These are phyloP conservation scores for Tulasnella sp. DNA, from an alignment of 768 basidiomycete genomes.

Conservation along the genomic window DNA sequence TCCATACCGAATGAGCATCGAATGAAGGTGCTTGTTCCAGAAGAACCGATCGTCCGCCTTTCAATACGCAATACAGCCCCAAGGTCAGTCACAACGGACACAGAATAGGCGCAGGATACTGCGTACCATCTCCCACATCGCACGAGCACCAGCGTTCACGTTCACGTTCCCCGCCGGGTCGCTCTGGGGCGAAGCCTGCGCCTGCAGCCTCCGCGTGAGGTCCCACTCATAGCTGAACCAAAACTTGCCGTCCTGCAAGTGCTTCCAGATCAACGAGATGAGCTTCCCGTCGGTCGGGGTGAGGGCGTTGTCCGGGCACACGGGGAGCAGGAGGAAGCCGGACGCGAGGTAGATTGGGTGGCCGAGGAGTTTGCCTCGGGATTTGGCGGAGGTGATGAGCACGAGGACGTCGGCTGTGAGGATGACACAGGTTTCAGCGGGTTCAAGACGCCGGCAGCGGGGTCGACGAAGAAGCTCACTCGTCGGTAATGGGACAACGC, in stretches of 20 bases:
- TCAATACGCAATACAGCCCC: neutral
- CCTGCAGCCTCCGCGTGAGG: slow-evolving; percentile 75
- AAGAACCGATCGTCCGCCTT: slow-evolving; percentile 95
- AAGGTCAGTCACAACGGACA: neutral
- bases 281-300: slow-evolving; percentile 78
- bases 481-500: slow-evolving; percentile 31
- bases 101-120: slow-evolving; percentile 21
- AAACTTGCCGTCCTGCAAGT: slow-evolving; percentile 65
- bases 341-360: slow-evolving; percentile 83
- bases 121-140: slow-evolving; percentile 74
- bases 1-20: slow-evolving; percentile 46
- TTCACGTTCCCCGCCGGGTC: neutral
- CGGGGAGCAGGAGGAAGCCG: slow-evolving; percentile 82
- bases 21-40: slow-evolving; percentile 81
- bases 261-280: slow-evolving; percentile 72
- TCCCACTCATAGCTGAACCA: slow-evolving; percentile 89
- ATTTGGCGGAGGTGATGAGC: slow-evolving; percentile 71
- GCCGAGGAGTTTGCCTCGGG: slow-evolving; percentile 65
- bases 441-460: no score
- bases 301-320: slow-evolving; percentile 42
- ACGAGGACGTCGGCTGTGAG: slow-evolving; percentile 82
- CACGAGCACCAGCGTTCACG: no score
- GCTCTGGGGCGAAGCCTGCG: slow-evolving; percentile 44
- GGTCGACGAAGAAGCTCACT: slow-evolving; percentile 22
- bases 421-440: no score